phyloP scores from a whole-genome alignment of 1,284 basidiomycete genomes.

The Moesziomyces sp. region DNA sequence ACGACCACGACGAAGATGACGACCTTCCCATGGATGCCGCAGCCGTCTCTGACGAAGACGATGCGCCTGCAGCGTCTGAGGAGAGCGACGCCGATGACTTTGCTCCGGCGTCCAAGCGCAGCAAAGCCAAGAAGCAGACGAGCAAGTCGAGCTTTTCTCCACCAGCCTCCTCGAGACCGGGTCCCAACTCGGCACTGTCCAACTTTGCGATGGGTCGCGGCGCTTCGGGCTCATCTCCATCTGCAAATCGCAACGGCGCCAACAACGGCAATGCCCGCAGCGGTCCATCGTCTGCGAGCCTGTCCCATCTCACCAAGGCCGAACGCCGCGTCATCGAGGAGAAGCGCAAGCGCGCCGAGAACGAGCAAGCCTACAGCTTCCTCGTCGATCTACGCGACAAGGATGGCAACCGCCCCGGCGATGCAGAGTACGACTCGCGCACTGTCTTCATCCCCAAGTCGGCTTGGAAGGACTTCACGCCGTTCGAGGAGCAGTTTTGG shows the following conservation, averaged over 20 bases:
- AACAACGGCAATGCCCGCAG: conserved; percentile 16
- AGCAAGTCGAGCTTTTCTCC: not conserved
- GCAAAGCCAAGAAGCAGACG: conserved; percentile 11
- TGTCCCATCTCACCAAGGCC: conserved; percentile 82
- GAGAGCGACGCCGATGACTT: conserved; percentile 26
- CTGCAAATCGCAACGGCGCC: conserved; percentile 3
- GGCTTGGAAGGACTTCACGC: conserved; percentile 87
- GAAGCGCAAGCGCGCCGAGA: conserved; percentile 77
- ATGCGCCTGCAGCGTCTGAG: conserved; percentile 13
- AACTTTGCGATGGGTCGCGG: conserved; percentile 32
- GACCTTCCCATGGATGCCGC: conserved; percentile 33
- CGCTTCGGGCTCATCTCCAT: conserved; percentile 19
- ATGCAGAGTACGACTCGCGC: conserved; percentile 91
- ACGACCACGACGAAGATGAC: conserved; percentile 45
- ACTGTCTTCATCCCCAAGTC: conserved; percentile 84
- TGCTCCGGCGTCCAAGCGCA: conserved; percentile 16
- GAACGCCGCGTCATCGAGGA: conserved; percentile 74
- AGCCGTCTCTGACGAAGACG: conserved; percentile 23
- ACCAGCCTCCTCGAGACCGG: conserved; percentile 11
- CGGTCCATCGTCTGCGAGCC: conserved; percentile 26
- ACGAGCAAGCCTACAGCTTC: conserved; percentile 85
- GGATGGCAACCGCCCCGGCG: conserved; percentile 81
- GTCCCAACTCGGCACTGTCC: conserved; percentile 17
- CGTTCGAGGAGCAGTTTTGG: conserved; percentile 81
- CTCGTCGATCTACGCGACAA: conserved; percentile 82